Evolutionary conservation across 2,329 filamentous ascomycete species (phyloP).

Genomic region (Botrytis hyacinthi): DNA sequence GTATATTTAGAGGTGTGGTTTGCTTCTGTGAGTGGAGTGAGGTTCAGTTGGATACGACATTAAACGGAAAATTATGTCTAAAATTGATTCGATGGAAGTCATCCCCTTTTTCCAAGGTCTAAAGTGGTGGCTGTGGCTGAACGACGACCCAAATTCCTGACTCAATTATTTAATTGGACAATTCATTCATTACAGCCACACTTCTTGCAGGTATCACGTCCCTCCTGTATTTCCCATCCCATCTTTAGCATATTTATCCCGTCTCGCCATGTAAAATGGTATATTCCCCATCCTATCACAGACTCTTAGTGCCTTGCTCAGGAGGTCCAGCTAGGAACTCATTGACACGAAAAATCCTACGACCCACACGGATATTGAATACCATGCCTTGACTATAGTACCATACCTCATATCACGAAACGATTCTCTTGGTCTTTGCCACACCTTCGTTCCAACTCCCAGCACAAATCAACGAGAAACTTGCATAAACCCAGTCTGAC

Average conservation of each 20-base stretch:
- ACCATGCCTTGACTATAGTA: neutral
- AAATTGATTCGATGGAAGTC: neutral
- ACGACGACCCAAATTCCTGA: neutral
- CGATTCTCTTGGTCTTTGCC: constrained; percentile 3
- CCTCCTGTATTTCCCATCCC: neutral
- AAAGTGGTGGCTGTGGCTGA: constrained; percentile 7
- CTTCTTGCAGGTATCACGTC: neutral
- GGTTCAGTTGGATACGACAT: constrained; percentile 1
- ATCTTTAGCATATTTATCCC: neutral
- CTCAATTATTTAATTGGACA: neutral
- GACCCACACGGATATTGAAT: constrained; percentile 3
- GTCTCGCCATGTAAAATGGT: neutral
- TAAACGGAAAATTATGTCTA: neutral
- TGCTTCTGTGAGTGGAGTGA: neutral
- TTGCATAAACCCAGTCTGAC: constrained; percentile 1
- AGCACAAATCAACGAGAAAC: neutral
- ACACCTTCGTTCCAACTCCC: neutral
- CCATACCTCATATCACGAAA: constrained; percentile 7
- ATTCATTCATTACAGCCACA: constrained; percentile 5
- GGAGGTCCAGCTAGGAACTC: neutral
- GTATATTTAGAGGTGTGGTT: constrained; percentile 7
- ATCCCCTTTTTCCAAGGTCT: neutral
- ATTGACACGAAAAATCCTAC: constrained; percentile 6
- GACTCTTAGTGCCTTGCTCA: neutral
- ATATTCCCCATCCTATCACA: constrained; percentile 10